Evolutionary conservation across 352 stramenopile species (phyloP), one percentile per base, ranked within the genome.

Genomic region (Phytophthora fragariaefolia): DNA sequence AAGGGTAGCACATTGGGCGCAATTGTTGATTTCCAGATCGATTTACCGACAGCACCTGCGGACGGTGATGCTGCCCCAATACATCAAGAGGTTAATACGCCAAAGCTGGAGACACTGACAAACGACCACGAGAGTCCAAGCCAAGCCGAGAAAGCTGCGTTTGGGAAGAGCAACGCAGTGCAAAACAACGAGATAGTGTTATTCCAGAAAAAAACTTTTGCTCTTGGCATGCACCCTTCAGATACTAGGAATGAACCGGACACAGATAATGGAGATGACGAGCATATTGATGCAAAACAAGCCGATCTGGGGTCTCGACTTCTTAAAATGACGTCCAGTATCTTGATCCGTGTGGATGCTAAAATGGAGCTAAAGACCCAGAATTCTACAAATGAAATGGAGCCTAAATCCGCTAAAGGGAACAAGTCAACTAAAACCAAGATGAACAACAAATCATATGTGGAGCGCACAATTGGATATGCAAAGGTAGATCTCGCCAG

Each of bases 401-500:
- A 40, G 42, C 50, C n/a, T 15, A 48, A 49, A 10, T 23, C 40
- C 13, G 3, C 40, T 17, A 47, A 47, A 24, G 15, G n/a, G 18
- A 76, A 80, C 4, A 30, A 53, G 8, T 56, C 61, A 0, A 5
- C 42, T 18, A 43, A 30, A 5, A 50, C 55, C 1, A 48, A 26
- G 2, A 13, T 34, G 6, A 32, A 18, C 0, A 49, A 73, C 10
- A 45, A 45, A 7, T 22, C 36, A 46, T 20, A 47, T n/a, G 6
- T 38, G 34, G 13, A 58, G 26, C 54, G 13, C 8, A 71, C 66
- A 0, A 55, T 91, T 40, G 84, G 78, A 3, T 79, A 69, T 34
- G 82, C 61, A 15, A 87, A 82, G 48, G 50, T 92, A 9, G 77
- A 92, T 53, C 53, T 92, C 7, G 69, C 76, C 2, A 68, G 55